Percentiles rank a stretch among this genome's conserved stretches.
phyloP scores from a whole-genome alignment of 1,284 basidiomycete species.

The Heterobasidion occidentale region DNA sequence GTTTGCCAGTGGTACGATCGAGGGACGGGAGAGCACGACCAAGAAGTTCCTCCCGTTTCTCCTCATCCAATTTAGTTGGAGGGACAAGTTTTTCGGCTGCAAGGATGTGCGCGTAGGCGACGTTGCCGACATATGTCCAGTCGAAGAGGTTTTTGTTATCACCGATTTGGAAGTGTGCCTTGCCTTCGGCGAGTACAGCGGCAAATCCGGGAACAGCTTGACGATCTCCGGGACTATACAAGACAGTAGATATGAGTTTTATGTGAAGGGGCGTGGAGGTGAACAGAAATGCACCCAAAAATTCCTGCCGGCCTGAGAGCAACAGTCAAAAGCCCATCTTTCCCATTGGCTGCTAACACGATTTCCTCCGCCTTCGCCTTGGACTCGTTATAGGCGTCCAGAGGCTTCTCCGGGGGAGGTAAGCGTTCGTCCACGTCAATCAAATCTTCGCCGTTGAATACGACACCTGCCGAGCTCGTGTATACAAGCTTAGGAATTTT shows the following conservation, averaged over 20 bases:
- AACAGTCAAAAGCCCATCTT: slow-evolving; percentile 79
- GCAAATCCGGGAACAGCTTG: slow-evolving; percentile 81
- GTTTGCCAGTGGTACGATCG: slow-evolving; percentile 50
- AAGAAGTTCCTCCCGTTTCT: slow-evolving; percentile 28
- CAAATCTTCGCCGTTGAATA: slow-evolving; percentile 81
- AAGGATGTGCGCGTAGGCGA: slow-evolving; percentile 91
- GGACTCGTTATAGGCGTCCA: slow-evolving; percentile 96
- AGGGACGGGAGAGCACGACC: slow-evolving; percentile 56
- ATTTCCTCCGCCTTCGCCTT: slow-evolving; percentile 88
- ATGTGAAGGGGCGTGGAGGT: not conserved
- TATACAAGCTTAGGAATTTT: slow-evolving; percentile 87
- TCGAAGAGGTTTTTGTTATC: slow-evolving; percentile 93
- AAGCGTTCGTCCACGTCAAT: slow-evolving; percentile 89
- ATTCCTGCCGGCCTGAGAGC: slow-evolving; percentile 94
- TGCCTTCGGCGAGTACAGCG: slow-evolving; percentile 73
- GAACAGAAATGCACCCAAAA: slow-evolving; percentile 64
- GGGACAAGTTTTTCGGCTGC: slow-evolving; percentile 79
- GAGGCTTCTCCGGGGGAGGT: slow-evolving; percentile 63
- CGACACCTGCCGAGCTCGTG: slow-evolving; percentile 91
- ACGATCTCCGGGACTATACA: slow-evolving; percentile 77
- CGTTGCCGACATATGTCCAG: slow-evolving; percentile 97
- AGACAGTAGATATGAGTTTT: not conserved
- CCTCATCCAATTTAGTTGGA: slow-evolving; percentile 34
- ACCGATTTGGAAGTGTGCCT: slow-evolving; percentile 93
- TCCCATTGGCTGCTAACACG: slow-evolving; percentile 82